These are phyloP conservation scores for Myxozyma kluyveri DNA, from an alignment of 805 yeast species.

Conservation along the genomic window DNA sequence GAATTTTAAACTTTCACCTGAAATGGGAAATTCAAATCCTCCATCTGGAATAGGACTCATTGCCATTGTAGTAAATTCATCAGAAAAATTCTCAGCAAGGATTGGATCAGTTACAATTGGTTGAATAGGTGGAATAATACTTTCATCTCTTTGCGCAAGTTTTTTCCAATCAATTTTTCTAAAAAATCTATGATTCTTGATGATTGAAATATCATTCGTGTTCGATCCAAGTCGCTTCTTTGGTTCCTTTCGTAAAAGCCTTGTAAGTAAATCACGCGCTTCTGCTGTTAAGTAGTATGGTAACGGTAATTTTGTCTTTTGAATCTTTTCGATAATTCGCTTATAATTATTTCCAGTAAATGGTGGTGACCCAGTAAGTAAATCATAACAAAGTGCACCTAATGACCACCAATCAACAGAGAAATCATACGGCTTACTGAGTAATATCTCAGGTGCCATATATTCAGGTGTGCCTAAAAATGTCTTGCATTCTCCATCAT, in stretches of 20 bases:
- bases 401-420: conserved; percentile 91
- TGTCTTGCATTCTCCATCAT: conserved; percentile 49
- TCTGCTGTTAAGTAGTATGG: conserved; percentile 78
- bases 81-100: conserved; percentile 79
- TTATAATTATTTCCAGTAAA: conserved; percentile 80
- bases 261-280: conserved; percentile 69
- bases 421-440: conserved; percentile 72
- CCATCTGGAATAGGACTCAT: conserved; percentile 27
- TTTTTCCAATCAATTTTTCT: conserved; percentile 70
- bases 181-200: conserved; percentile 70
- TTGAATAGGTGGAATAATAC: conserved; percentile 68
- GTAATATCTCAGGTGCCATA: conserved; percentile 86
- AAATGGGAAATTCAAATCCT: neutral
- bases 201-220: conserved; percentile 46
- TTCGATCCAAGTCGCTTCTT: conserved; percentile 56
- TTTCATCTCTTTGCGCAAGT: conserved; percentile 49
- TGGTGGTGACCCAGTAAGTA: conserved; percentile 84
- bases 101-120: conserved; percentile 80
- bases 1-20: neutral
- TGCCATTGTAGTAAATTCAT: conserved; percentile 69
- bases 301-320: conserved; percentile 57
- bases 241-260: conserved; percentile 68
- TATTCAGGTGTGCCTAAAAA: conserved; percentile 77
- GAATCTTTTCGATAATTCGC: conserved; percentile 70
- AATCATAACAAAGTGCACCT: conserved; percentile 76